Conservation (phyloP, 2,329 filamentous ascomycete species). For the Pestalotiopsis fici region DNA sequence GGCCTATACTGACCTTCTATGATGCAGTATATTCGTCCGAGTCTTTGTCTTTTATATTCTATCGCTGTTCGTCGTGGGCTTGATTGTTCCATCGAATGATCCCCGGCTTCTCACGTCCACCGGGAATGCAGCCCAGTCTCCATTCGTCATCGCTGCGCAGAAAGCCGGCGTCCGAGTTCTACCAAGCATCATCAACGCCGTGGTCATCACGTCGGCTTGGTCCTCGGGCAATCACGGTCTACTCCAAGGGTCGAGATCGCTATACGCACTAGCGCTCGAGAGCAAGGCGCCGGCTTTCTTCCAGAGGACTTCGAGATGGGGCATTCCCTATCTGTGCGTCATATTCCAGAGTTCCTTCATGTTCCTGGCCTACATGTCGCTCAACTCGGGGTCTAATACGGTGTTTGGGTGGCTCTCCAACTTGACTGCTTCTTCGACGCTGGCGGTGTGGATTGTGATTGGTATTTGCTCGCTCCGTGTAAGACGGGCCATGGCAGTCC, state of each 20-base stretch:
- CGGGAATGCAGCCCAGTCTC: conserved; percentile 45
- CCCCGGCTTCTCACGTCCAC: conserved; percentile 25
- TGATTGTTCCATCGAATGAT: conserved; percentile 8
- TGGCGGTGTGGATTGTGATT: conserved; percentile 25
- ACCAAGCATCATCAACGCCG: conserved; percentile 37
- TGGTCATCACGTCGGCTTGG: conserved; percentile 39
- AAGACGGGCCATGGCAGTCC: conserved; percentile 19
- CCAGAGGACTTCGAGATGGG: conserved; percentile 44
- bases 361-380: conserved; percentile 14
- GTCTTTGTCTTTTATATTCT: conserved; percentile 16
- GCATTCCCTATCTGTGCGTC: conserved; percentile 37
- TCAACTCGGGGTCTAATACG: conserved; percentile 18
- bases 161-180: conserved; percentile 40
- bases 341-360: conserved; percentile 10
- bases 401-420: conserved; percentile 29
- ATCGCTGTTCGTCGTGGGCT: conserved; percentile 9
- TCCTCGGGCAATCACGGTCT: conserved; percentile 45
- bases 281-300: conserved; percentile 49
- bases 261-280: conserved; percentile 49
- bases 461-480: conserved; percentile 23
- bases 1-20: background rate
- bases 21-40: conserved; percentile 10
- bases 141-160: conserved; percentile 52
- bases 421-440: conserved; percentile 19
- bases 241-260: conserved; percentile 45